Evolutionary conservation across 257 asterid species (phyloP), one percentile per base, ranked within the genome.

Genomic region (Jasminum sambac): DNA sequence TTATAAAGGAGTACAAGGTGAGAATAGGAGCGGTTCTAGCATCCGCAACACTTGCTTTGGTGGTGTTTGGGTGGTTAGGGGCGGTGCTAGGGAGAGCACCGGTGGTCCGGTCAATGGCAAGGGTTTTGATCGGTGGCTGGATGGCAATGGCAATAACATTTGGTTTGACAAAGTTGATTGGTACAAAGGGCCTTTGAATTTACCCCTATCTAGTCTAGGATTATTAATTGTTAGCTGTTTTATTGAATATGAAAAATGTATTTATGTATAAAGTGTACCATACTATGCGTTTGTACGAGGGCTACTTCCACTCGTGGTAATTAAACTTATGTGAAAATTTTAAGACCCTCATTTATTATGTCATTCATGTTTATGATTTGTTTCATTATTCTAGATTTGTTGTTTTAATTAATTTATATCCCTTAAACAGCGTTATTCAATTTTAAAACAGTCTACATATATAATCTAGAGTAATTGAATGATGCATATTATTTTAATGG

Each of bases 41-140:
- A 17, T 80, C 85, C 39, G 83, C 74, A 55, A 82, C 73, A 21
- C 42, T 71, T 0, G 87, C 84, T 19, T 65, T 84, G 71, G 76
- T 68, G 75, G 84, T 41, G 73, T 86, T 84, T 74, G 91, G 91
- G 71, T 75, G 82, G 79, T 9, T 84, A 26, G 91, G 89, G 74
- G 91, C 91, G 72, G 77, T 61, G 55, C 26, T 84, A 13, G 88
- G 91, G 24, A 65, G 72, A 64, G 84, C 85, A 57, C 85, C 87
- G 66, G 79, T 77, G 77, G 77, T 71, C 64, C 34, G 72, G 82
- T 84, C 91, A 60, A 23, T 80, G 30, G 66, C 40, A 10, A 78
- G 91, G 84, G 87, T 86, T 48, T 63, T 86, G 81, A n/a, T 87
- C 38, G 91, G 94, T 12, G 94, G 94, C 23, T 85, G 90, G 94